phyloP scores from a whole-genome alignment of 345 rosid species.

The Fremontodendron californicum region DNA sequence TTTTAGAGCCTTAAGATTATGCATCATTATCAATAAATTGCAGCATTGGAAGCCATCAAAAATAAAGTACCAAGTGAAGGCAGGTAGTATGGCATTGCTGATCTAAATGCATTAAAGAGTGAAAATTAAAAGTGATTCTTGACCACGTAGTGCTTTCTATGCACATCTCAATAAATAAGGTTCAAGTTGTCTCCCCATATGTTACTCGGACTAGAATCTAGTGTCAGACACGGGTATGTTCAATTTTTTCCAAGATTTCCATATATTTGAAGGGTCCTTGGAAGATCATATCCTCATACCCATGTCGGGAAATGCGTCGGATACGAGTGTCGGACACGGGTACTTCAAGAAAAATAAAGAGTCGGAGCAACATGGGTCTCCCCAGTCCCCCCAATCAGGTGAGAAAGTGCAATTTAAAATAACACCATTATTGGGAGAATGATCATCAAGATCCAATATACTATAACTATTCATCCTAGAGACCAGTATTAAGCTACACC shows the following conservation, averaged over 20 bases:
- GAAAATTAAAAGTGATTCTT: not conserved
- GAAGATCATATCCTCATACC: too few species aligned
- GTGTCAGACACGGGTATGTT: too few species aligned
- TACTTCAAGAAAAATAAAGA: too few species aligned
- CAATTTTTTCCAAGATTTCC: too few species aligned
- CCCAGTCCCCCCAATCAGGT: not conserved
- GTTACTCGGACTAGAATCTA: too few species aligned
- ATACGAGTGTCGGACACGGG: too few species aligned
- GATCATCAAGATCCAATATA: not conserved
- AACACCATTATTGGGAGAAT: not conserved
- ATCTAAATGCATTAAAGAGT: too few species aligned
- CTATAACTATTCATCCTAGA: not conserved
- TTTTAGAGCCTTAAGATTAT: not conserved
- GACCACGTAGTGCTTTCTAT: not conserved
- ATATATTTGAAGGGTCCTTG: too few species aligned
- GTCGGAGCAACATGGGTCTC: too few species aligned
- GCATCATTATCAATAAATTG: not conserved
- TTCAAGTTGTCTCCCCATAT: not conserved
- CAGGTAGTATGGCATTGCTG: not conserved
- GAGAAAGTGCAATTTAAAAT: not conserved
- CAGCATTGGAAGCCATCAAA: not conserved
- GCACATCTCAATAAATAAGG: not conserved
- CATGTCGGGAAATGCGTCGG: too few species aligned
- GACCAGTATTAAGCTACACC: not conserved
- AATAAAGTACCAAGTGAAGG: not conserved